These are phyloP conservation scores for Candida awuae DNA, from an alignment of 805 yeast genomes.

Conservation along the genomic window DNA sequence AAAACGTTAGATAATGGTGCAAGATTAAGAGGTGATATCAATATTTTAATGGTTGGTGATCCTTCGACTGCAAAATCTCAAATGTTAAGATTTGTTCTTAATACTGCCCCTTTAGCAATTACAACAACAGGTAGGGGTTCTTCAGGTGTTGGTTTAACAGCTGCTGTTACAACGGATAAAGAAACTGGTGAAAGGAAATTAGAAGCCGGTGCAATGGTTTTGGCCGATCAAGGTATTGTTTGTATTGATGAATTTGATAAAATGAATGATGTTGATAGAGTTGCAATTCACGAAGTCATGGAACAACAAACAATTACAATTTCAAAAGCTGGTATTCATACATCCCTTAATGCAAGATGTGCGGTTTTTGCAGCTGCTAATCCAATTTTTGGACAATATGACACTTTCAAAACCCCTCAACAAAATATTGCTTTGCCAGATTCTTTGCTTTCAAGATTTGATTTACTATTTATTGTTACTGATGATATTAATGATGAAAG, in stretches of 20 bases:
- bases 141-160: conserved; percentile 99
- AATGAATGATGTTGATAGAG: conserved; percentile 94
- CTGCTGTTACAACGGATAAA: conserved; percentile 93
- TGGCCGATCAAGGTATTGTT: conserved; percentile 94
- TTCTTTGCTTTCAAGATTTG: conserved; percentile 93
- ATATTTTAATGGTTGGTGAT: conserved; percentile 94
- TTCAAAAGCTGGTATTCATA: conserved; percentile 97
- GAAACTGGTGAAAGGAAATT: conserved; percentile 95
- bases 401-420: conserved; percentile 91
- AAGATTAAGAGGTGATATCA: conserved; percentile 96
- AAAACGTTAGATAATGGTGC: conserved; percentile 92
- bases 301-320: conserved; percentile 98
- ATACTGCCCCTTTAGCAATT: conserved; percentile 91
- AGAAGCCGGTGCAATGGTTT: conserved; percentile 99
- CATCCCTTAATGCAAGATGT: conserved; percentile 92
- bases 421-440: conserved; percentile 95
- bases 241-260: conserved; percentile 99
- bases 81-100: conserved; percentile 84
- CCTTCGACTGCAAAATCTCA: conserved; percentile 98
- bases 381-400: conserved; percentile 95
- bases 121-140: conserved; percentile 99
- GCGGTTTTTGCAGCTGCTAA: conserved; percentile 97
- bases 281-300: conserved; percentile 99
- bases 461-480: conserved; percentile 87
- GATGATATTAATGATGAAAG: conserved; percentile 83